Evolutionary conservation across 345 rosid species (phyloP).

Genomic region (Brassica cretica): DNA sequence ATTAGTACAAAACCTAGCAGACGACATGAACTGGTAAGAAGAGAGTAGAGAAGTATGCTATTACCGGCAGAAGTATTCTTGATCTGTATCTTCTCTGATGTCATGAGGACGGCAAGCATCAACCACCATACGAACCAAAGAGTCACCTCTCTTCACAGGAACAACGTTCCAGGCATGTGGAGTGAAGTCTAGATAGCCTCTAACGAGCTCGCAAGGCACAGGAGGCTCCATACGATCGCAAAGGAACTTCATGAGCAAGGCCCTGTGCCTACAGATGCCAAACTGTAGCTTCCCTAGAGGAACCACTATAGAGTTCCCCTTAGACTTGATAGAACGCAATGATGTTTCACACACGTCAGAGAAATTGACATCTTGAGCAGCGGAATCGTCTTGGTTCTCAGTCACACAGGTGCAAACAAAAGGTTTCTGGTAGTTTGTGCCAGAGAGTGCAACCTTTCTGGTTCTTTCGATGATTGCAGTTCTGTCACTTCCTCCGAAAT

Average conservation of each 20-base stretch:
- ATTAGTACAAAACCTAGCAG: constrained; percentile 1
- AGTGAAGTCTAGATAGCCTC: constrained; percentile 90
- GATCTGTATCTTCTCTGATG: constrained; percentile 83
- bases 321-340: constrained; percentile 62
- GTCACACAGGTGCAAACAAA: constrained; percentile 91
- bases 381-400: constrained; percentile 54
- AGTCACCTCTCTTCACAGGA: constrained; percentile 60
- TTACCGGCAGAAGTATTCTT: constrained; percentile 78
- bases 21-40: not conserved
- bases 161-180: constrained; percentile 96
- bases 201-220: constrained; percentile 92
- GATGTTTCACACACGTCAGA: constrained; percentile 82
- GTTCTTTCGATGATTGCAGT: constrained; percentile 62
- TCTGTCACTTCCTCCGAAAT: constrained; percentile 95
- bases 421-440: constrained; percentile 80
- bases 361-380: constrained; percentile 57
- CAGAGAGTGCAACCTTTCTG: constrained; percentile 65
- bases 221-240: constrained; percentile 97
- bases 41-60: not conserved
- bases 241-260: constrained; percentile 91
- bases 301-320: constrained; percentile 66
- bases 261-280: constrained; percentile 94
- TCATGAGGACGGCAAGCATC: constrained; percentile 93
- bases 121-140: constrained; percentile 77
- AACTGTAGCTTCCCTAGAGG: constrained; percentile 83